Percentiles rank a stretch among this genome's conserved stretches.
phyloP scores from a whole-genome alignment of 176 grass and related monocot genomes.

The Phragmites australis region DNA sequence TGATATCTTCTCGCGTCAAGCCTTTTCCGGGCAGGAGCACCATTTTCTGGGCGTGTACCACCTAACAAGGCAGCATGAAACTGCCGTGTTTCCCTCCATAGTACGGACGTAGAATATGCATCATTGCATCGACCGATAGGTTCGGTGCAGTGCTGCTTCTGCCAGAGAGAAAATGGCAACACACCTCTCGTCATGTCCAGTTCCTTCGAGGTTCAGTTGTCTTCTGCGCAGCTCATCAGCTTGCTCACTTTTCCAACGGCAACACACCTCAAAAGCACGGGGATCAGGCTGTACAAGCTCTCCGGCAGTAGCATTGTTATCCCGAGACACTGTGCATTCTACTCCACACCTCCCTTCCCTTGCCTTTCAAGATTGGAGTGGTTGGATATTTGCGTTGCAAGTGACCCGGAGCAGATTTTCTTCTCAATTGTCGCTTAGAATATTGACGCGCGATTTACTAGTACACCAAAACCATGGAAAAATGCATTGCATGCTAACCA shows the following conservation, averaged over 20 bases:
- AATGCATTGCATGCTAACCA: neutral
- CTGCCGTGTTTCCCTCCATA: neutral
- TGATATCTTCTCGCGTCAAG: no score
- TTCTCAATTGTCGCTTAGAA: neutral
- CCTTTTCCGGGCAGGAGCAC: no score
- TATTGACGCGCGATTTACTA: neutral
- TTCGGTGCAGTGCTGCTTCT: neutral
- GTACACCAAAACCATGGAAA: neutral
- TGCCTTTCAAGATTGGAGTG: neutral
- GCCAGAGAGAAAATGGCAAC: neutral
- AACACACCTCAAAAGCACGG: conserved; percentile 28
- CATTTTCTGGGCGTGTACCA: neutral
- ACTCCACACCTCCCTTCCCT: neutral
- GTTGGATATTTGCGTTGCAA: conserved; percentile 32
- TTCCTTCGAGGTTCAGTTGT: conserved; percentile 13
- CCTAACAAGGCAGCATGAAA: conserved; percentile 20
- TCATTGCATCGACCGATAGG: neutral
- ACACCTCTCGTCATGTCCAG: conserved; percentile 14
- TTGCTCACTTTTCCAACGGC: conserved; percentile 28
- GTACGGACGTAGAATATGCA: neutral
- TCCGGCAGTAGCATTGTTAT: neutral
- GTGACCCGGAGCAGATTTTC: neutral
- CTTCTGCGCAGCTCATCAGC: conserved; percentile 1
- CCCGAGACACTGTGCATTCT: neutral
- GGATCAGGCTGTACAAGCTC: conserved; percentile 17